Evolutionary conservation across 768 basidiomycete species (phyloP).

Genomic region (Dioszegia aurantiaca): DNA sequence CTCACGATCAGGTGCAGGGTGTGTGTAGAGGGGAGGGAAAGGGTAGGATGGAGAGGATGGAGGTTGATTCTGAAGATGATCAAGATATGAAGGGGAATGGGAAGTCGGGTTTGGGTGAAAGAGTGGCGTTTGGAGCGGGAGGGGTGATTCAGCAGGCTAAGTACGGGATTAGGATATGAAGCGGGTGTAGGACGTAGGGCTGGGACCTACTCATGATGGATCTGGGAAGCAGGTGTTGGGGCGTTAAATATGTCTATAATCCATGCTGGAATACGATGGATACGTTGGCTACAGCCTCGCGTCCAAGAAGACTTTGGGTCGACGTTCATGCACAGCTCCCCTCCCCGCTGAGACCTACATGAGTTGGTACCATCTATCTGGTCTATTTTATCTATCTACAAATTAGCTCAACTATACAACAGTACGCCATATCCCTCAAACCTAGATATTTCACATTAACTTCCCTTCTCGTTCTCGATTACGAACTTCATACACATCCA

Average conservation of each 20-base stretch:
- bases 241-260: not conserved
- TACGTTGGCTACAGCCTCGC: not conserved
- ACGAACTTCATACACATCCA: no score
- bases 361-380: no score
- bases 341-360: no score
- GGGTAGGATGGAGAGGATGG: conserved; percentile 16
- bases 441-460: no score
- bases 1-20: not conserved
- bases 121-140: not conserved
- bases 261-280: not conserved
- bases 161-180: conserved; percentile 10
- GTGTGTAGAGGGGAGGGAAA: not conserved
- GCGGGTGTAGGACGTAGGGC: not conserved
- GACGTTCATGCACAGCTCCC: not conserved
- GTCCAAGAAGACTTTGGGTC: not conserved
- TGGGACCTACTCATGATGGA: not conserved
- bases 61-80: conserved; percentile 4
- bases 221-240: not conserved
- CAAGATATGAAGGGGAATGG: not conserved
- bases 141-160: conserved; percentile 13
- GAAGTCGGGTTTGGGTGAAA: not conserved
- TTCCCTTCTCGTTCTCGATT: no score
- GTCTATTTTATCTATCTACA: no score
- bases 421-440: no score
- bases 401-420: no score